Conservation (phyloP, 352 stramenopile genomes). For the Hyaloperonospora arabidopsidis region DNA sequence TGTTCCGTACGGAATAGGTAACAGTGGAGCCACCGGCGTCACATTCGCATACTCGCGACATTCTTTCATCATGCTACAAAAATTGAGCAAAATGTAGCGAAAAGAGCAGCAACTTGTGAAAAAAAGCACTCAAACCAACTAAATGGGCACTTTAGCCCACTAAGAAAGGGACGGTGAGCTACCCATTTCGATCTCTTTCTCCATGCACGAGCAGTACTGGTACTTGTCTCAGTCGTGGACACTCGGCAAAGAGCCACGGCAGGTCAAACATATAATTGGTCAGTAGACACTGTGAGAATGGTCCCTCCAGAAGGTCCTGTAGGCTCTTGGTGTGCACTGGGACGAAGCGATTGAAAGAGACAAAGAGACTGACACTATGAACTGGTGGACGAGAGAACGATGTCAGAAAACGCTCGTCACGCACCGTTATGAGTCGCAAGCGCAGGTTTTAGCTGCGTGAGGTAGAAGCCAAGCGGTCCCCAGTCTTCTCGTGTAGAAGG, state of each 20-base stretch:
- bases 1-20: conserved; percentile 78
- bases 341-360: background rate
- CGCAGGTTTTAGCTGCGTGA: conserved; percentile 32
- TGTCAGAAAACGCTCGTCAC: background rate
- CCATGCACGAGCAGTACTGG: conserved; percentile 75
- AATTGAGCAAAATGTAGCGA: conserved; percentile 1
- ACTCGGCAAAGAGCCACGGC: conserved; percentile 60
- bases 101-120: background rate
- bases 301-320: conserved; percentile 42
- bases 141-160: background rate
- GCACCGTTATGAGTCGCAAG: conserved; percentile 43
- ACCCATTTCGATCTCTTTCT: conserved; percentile 48
- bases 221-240: conserved; percentile 44
- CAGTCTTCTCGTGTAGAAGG: background rate
- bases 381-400: background rate
- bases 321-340: conserved; percentile 40
- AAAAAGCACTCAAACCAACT: background rate
- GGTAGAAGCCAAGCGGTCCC: conserved; percentile 24
- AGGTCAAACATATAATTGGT: conserved; percentile 83
- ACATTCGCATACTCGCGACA: conserved; percentile 57
- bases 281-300: conserved; percentile 55
- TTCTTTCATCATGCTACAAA: conserved; percentile 43
- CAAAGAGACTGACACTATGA: background rate
- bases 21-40: conserved; percentile 46
- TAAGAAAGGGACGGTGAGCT: background rate